These are phyloP conservation scores for Verticillium isaacii DNA, from an alignment of 2,329 filamentous ascomycete species.

Conservation along the genomic window DNA sequence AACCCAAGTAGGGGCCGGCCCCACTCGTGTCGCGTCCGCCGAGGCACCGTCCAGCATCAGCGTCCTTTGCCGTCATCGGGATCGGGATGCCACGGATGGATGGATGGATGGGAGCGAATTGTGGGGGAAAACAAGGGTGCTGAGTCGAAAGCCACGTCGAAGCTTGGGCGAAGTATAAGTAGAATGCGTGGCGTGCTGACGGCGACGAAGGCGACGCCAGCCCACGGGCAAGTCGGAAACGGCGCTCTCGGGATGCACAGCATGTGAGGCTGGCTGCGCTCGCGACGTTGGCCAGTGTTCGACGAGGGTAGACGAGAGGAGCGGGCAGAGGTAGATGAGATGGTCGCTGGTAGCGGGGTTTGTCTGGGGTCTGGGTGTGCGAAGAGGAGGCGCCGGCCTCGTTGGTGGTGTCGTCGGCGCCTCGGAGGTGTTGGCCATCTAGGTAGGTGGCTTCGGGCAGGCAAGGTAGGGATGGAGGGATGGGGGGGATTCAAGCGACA, in stretches of 20 bases:
- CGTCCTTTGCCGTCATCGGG: background rate
- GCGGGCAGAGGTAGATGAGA: background rate
- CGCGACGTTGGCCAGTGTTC: background rate
- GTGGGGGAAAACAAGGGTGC: too few relatives aligned
- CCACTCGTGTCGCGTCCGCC: background rate
- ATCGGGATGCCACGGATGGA: background rate
- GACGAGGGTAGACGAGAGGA: background rate
- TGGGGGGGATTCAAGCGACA: too few relatives aligned
- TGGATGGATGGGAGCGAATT: background rate
- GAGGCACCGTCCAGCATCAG: background rate
- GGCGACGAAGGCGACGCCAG: background rate
- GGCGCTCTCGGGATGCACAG: background rate
- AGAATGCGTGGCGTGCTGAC: background rate
- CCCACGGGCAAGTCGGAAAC: background rate
- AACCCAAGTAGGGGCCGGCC: background rate
- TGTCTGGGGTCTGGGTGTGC: background rate
- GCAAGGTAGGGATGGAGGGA: background rate
- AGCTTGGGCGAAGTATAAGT: background rate
- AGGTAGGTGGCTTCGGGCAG: background rate
- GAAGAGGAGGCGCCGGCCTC: background rate
- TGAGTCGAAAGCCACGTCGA: background rate
- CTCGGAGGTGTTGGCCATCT: background rate
- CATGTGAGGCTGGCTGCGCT: background rate
- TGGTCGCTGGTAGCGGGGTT: background rate
- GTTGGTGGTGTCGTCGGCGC: background rate